phyloP scores from a whole-genome alignment of 1,284 basidiomycete genomes.

The Mycosarcoma mackinlayi region DNA sequence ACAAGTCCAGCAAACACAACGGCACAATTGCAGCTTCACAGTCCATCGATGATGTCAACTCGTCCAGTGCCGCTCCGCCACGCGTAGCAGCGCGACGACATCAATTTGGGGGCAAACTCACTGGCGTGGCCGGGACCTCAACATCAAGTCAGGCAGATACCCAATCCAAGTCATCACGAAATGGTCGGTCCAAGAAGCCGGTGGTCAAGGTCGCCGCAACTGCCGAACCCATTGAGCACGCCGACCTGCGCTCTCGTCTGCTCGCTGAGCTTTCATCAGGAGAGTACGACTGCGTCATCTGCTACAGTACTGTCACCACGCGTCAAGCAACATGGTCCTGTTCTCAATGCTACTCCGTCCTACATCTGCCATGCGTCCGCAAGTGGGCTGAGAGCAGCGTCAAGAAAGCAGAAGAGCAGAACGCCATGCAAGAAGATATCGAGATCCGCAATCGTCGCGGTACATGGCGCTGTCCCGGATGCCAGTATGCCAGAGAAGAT shows the following conservation, averaged over 20 bases:
- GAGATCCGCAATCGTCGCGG: conserved; percentile 57
- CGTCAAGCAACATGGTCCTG: conserved; percentile 64
- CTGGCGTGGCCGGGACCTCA: conserved; percentile 9
- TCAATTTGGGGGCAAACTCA: conserved; percentile 56
- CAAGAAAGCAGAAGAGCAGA: conserved; percentile 62
- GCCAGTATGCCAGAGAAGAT: conserved; percentile 59
- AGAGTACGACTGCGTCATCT: conserved; percentile 65
- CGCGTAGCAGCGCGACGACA: conserved; percentile 33
- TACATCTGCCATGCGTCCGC: conserved; percentile 63
- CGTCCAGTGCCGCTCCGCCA: conserved; percentile 8
- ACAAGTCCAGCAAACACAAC: conserved; percentile 14
- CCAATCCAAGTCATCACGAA: conserved; percentile 13
- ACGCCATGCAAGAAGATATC: conserved; percentile 65
- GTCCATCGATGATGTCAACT: background rate
- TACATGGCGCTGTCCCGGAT: conserved; percentile 66
- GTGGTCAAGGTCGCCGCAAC: conserved; percentile 24
- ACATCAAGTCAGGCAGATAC: conserved; percentile 3
- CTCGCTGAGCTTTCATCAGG: conserved; percentile 60
- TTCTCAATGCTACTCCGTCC: conserved; percentile 62
- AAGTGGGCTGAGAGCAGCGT: conserved; percentile 66
- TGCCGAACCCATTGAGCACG: conserved; percentile 49
- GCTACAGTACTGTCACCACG: conserved; percentile 62
- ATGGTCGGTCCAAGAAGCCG: conserved; percentile 28
- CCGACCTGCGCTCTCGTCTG: conserved; percentile 63
- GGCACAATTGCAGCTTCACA: background rate